Base-by-base conservation (phyloP, 2,329 filamentous ascomycete species). In the Pyrenochaeta sp. region DNA sequence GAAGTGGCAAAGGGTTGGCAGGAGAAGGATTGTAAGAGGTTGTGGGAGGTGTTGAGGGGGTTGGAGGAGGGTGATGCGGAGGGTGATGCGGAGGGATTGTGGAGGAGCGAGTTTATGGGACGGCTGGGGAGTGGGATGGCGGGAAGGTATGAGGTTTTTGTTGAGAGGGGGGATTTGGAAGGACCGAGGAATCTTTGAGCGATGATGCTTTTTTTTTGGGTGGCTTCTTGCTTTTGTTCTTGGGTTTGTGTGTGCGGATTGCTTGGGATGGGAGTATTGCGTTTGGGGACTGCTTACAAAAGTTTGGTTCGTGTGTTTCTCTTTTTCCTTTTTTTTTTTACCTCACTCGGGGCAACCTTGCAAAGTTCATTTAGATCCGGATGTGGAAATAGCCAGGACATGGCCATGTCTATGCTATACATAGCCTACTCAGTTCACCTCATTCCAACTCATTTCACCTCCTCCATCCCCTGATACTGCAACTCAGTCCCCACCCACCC, bases 401-500 rank as follows among this genome's bases (percentile, higher is more conserved):
- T n/a, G n/a, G n/a, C n/a, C n/a, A n/a, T n/a, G n/a, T n/a, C n/a
- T n/a, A n/a, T n/a, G n/a, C n/a, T n/a, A n/a, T n/a, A n/a, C n/a
- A n/a, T n/a, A n/a, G n/a, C n/a, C n/a, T n/a, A n/a, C n/a, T n/a
- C n/a, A n/a, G n/a, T n/a, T 22, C 17, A 39, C 15, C 5, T 5
- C 35, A 32, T 61, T 48, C 6, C 50, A 40, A 30, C 50, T 39
- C 27, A 32, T 34, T 19, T 40, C 39, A 24, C 45, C 15, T 31
- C 37, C 22, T 55, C 56, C 44, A 58, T 41, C 2, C 41, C 44
- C 38, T 51, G 50, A 47, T 54, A 63, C 31, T 28, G 23, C n/a
- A 41, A 51, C 44, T 65, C 61, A 15, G 60, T 65, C 9, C 61
- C 60, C 13, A 40, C 17, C 23, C 47, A 47, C 10, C 34, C 34